Conservation (phyloP, 768 basidiomycete genomes). For the Leccinum ochraceum region DNA sequence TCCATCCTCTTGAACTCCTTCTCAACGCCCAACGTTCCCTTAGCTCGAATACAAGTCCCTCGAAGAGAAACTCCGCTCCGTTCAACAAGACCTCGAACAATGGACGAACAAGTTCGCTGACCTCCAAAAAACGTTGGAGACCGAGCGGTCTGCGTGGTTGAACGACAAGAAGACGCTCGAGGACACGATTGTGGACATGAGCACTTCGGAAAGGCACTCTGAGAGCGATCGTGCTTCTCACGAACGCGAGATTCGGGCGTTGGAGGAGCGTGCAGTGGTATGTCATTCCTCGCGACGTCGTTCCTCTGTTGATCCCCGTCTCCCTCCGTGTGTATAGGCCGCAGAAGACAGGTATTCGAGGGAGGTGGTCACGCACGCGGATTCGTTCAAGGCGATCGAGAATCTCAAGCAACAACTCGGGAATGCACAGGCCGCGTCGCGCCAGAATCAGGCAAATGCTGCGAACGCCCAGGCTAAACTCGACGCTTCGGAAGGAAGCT, state of each 20-base stretch:
- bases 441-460: slow-evolving; percentile 60
- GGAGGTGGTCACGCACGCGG: slow-evolving; percentile 85
- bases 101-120: slow-evolving; percentile 52
- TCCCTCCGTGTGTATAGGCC: slow-evolving; percentile 37
- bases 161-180: slow-evolving; percentile 83
- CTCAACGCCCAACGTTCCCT: neutral
- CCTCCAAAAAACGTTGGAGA: slow-evolving; percentile 64
- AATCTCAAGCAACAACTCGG: slow-evolving; percentile 63
- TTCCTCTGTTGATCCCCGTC: neutral
- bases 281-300: slow-evolving; percentile 5
- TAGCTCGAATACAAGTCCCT: slow-evolving; percentile 68
- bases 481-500: slow-evolving; percentile 69
- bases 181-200: slow-evolving; percentile 80
- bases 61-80: slow-evolving; percentile 57
- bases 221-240: slow-evolving; percentile 63
- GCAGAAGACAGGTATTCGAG: slow-evolving; percentile 81
- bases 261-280: slow-evolving; percentile 73
- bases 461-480: slow-evolving; percentile 80
- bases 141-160: slow-evolving; percentile 67
- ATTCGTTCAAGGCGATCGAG: slow-evolving; percentile 74
- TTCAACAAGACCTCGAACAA: slow-evolving; percentile 55
- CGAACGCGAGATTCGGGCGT: slow-evolving; percentile 63
- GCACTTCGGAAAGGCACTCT: slow-evolving; percentile 66
- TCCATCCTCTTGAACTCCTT: neutral
- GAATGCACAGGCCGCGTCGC: slow-evolving; percentile 48